These are phyloP conservation scores for Trichosphaerium sp. DNA, from an alignment of 78 protist species.

Conservation along the genomic window DNA sequence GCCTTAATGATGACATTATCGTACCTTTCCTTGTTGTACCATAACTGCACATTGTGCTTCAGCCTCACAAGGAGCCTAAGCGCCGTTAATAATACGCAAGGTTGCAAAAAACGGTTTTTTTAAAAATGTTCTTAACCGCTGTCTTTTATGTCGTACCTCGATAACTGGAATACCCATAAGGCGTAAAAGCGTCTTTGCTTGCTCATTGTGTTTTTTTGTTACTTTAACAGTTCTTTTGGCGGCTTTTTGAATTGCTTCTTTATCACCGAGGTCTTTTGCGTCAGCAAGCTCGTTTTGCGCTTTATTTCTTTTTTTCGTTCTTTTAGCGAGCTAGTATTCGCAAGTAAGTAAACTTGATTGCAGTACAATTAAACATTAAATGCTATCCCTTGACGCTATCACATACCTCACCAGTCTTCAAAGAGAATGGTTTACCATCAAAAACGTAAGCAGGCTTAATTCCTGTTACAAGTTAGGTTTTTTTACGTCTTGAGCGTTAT, in stretches of 20 bases:
- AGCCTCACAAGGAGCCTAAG: constrained; percentile 93
- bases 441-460: constrained; percentile 97
- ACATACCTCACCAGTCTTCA: constrained; percentile 75
- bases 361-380: too few relatives aligned
- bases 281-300: constrained; percentile 57
- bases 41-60: constrained; percentile 97
- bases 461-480: too few relatives aligned
- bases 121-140: not conserved
- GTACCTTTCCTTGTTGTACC: constrained; percentile 40
- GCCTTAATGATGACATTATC: constrained; percentile 1
- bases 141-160: too few relatives aligned
- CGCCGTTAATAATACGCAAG: not conserved
- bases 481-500: too few relatives aligned
- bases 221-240: constrained; percentile 67
- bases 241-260: constrained; percentile 67
- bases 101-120: not conserved
- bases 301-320: constrained; percentile 63
- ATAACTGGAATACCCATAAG: constrained; percentile 96
- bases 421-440: constrained; percentile 94
- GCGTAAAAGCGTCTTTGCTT: constrained; percentile 68
- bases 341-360: not conserved
- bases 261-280: constrained; percentile 75
- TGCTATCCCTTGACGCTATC: not conserved
- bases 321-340: constrained; percentile 60
- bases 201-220: constrained; percentile 76